Base-by-base conservation (phyloP, 1,284 basidiomycete genomes). In the Sporisorium sorghi region DNA sequence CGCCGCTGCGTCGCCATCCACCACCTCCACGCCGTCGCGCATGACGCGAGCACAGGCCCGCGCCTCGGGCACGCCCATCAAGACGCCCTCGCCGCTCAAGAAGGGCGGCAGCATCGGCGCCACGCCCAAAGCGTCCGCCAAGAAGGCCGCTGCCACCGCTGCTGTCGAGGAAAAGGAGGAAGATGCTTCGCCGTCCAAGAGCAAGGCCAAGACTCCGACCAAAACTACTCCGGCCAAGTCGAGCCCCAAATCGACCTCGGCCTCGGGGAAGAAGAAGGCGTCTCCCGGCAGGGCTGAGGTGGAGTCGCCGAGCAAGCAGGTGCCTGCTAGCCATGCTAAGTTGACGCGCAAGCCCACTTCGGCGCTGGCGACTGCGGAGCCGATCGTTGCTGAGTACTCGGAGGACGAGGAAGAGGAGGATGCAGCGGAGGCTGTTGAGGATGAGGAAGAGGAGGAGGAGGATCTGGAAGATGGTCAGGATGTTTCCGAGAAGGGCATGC, bases 401-500 rank as follows among this genome's bases (percentile, higher is more conserved):
- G 37, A 37, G 15, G 33, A 35, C 12, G 33, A 35, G 33, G 35
- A 40, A 14, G 37, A 40, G 50, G 73, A 66, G 30, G 54, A 59
- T 17, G 58, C 59, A 10, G 75, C 64, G 1, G 49, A 65, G n/a
- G 77, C 71, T 2, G 61, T 72, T 15, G 53, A 52, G 4, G 58
- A 61, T 1, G 67, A 71, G 1, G 67, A 68, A 0, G 73, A 78
- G 3, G 79, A 77, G 8, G 74, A 71, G 9, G 60, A 68, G 30
- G 73, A 77, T 42, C 55, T 72, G 26, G 82, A 79, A 32, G 81
- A 83, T n/a, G 80, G 74, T 17, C 71, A 78, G 44, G 79, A 81
- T 48, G 81, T 83, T 12, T 80, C 77, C 5, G 61, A 79, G 30
- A 61, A 77, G 64, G 83, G 83, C 10, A 60, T 84, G 44, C 65